These are phyloP conservation scores for Capronia coronata DNA, from an alignment of 2,329 filamentous ascomycete genomes.

Conservation along the genomic window DNA sequence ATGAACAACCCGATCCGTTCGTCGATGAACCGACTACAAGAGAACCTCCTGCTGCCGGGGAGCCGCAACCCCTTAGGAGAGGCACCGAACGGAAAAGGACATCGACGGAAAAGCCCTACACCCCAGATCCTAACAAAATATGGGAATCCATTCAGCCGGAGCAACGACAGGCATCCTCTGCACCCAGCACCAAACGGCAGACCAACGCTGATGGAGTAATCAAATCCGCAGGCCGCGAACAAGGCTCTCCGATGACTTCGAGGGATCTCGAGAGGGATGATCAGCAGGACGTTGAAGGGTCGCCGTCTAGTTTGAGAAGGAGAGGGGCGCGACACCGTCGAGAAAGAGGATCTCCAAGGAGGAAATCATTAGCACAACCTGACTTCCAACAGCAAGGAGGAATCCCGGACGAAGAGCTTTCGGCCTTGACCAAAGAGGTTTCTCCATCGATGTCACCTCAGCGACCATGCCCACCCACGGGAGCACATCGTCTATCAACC, in stretches of 20 bases:
- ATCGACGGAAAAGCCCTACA: slow-evolving; percentile 22
- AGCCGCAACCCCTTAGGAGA: slow-evolving; percentile 39
- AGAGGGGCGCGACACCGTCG: slow-evolving; percentile 24
- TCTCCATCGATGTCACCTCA: slow-evolving; percentile 20
- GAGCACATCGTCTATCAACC: slow-evolving; percentile 50
- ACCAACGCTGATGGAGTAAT: background rate
- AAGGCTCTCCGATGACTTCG: slow-evolving; percentile 5
- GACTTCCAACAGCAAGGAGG: background rate
- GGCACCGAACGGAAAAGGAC: slow-evolving; percentile 34
- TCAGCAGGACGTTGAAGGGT: slow-evolving; percentile 18
- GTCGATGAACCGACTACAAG: slow-evolving; percentile 34
- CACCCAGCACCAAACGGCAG: background rate
- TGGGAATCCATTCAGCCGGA: slow-evolving; percentile 26
- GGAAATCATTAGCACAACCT: slow-evolving; percentile 4
- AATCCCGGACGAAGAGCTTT: background rate
- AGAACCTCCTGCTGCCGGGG: slow-evolving; percentile 32
- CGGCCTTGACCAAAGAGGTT: background rate
- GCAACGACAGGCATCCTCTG: slow-evolving; percentile 8
- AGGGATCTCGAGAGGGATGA: slow-evolving; percentile 7
- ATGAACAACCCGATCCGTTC: slow-evolving; percentile 51
- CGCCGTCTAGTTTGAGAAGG: slow-evolving; percentile 29
- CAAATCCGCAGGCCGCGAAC: slow-evolving; percentile 11
- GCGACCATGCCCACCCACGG: slow-evolving; percentile 47
- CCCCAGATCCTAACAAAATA: slow-evolving; percentile 27
- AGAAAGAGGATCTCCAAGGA: slow-evolving; percentile 8